Base-by-base conservation (phyloP, 2,329 filamentous ascomycete species). In the Neopestalotiopsis sp. region DNA sequence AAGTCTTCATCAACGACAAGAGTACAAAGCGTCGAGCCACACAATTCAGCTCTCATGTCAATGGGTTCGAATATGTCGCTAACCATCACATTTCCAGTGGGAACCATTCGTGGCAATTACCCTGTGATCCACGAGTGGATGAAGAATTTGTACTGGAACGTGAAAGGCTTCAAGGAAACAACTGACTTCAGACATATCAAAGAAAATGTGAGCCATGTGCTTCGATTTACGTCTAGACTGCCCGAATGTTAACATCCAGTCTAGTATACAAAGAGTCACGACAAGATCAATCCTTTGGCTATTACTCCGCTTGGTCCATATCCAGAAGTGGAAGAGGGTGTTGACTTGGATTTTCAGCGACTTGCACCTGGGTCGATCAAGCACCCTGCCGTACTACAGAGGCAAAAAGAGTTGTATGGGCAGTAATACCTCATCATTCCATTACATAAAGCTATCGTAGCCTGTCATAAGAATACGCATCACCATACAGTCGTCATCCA, bases 171-270 rank as follows among this genome's bases (percentile, higher is more conserved):
- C 70, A 83, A 77, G 68, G 86, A 88, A 72, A 89, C 86, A 17
- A 92, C 90, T 0, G 82, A 92, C 70, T 92, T 92, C 71, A 85
- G 79, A 70, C 90, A 92, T 73, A 92, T 92, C 75, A 92, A 92
- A 78, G 90, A 92, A 76, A 91, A 90, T 71, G 74, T 75, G 49
- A 72, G 74, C 72, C 5, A 38, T 13, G 7, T 2, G 24, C 24
- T 24, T 9, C 24, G 49, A 12, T 34, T 24, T 5, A 13, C n/a
- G 6, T 24, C 2, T 28, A 38, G 38, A 28, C 9, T 32, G 20
- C 17, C 4, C 40, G 3, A 52, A 63, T 6, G 34, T 20, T 65
- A 20, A 65, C 10, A 28, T 20, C 13, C 17, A 12, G 28, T 14
- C 2, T 38, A 76, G 74, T 82, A 82, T 69, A 80, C 88, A 13